These are phyloP conservation scores for Dovyalis caffra DNA, from an alignment of 345 rosid species.

Conservation along the genomic window DNA sequence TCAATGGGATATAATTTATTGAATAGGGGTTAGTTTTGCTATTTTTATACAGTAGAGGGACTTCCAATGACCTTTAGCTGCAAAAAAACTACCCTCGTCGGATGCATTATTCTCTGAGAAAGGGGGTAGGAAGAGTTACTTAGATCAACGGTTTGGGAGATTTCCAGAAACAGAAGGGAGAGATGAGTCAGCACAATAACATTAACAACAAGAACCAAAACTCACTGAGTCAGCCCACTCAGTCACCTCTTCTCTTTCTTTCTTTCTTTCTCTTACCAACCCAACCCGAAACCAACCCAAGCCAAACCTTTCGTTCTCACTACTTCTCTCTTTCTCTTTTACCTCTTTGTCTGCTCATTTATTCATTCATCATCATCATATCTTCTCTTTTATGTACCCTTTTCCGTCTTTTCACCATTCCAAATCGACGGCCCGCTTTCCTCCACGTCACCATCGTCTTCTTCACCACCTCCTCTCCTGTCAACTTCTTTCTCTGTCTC, in stretches of 20 bases:
- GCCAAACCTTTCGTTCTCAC: not conserved
- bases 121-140: no score
- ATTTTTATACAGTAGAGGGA: not conserved
- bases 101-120: no score
- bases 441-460: slow-evolving; percentile 89
- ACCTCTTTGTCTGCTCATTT: slow-evolving; percentile 12
- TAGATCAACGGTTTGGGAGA: not conserved
- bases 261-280: not conserved
- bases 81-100: not conserved
- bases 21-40: not conserved
- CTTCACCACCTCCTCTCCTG: slow-evolving; percentile 43
- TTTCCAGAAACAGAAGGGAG: not conserved
- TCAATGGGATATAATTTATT: not conserved
- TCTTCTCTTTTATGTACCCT: slow-evolving; percentile 37
- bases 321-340: slow-evolving; percentile 25
- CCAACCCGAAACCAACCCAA: not conserved
- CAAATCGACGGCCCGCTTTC: slow-evolving; percentile 57
- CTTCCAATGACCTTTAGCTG: not conserved
- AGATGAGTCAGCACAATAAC: not conserved
- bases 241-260: not conserved
- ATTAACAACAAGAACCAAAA: not conserved
- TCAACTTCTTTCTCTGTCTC: slow-evolving; percentile 11
- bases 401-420: slow-evolving; percentile 62
- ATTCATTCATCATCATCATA: not conserved
- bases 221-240: slow-evolving; percentile 7